Base-by-base conservation (phyloP, 2,329 filamentous ascomycete genomes). In the Ilyonectria sp. region DNA sequence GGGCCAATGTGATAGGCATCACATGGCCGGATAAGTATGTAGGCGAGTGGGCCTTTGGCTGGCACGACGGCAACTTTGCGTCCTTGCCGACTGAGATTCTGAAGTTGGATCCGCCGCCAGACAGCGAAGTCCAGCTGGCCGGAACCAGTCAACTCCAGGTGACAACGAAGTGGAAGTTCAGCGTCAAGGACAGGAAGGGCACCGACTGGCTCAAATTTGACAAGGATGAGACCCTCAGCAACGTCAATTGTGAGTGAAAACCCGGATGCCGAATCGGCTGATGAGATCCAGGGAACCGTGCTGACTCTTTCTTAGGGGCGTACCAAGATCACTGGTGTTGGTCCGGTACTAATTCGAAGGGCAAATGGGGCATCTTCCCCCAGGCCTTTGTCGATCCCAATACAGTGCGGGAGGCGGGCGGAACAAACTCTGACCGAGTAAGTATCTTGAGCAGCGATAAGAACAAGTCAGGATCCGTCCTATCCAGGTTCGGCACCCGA, bases 181-280 rank as follows among this genome's bases (percentile, higher is more conserved):
- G 81, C 55, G 82, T 83, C 40, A 85, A 83, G 69, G 81, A 83
- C 10, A 76, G 69, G 59, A 80, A 79, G 23, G 82, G 82, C 31
- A 66, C 63, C 37, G 77, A 83, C 11, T 90, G 87, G 87, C 79
- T 90, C n/a, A 84, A 81, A 69, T 88, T 93, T 74, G 90, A 91
- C 33, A 91, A 91, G 75, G 89, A 89, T 21, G 91, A 93, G 69
- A 83, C 86, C 3, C 91, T 92, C 17, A 89, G 85, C 70, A 93
- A 91, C 79, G 93, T 89, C 26, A 81, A 80, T 59, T 88, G 86
- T 86, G 75, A 82, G 86, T 83, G 37, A 7, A 46, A 58, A 43
- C 35, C 26, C 29, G 15, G 50, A 15, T 4, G 21, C 35, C 33
- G 13, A 54, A 40, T 37, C 21, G 11, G 33, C 33, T 8, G 9